Percentiles rank a stretch among this genome's conserved stretches.
Conservation (phyloP, 1,284 basidiomycete species). For the Tylopilus orsonianus region DNA sequence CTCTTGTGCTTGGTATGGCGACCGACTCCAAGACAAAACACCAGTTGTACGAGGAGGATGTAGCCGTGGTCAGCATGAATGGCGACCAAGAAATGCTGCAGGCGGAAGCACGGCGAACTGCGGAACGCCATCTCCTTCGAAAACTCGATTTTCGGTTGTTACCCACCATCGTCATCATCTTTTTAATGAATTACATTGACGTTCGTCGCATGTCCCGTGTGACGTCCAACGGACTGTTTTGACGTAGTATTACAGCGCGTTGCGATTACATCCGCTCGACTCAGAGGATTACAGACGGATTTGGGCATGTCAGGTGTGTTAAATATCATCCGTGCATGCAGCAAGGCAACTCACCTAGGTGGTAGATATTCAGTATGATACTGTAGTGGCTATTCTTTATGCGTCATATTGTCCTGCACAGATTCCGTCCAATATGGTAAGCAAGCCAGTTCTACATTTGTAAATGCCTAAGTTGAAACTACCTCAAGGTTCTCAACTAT, state of each 20-base stretch:
- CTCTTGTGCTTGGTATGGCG: slow-evolving; percentile 16
- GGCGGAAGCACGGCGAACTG: slow-evolving; percentile 17
- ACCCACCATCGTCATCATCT: slow-evolving; percentile 62
- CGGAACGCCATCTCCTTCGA: slow-evolving; percentile 46
- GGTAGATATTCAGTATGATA: slow-evolving; percentile 61
- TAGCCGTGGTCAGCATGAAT: background rate
- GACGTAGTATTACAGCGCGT: slow-evolving; percentile 44
- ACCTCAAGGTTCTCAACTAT: slow-evolving; percentile 19
- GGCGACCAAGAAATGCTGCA: slow-evolving; percentile 1
- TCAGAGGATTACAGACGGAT: slow-evolving; percentile 62
- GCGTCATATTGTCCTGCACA: too few species aligned
- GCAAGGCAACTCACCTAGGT: background rate
- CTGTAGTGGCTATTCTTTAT: slow-evolving; percentile 61
- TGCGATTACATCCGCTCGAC: slow-evolving; percentile 55
- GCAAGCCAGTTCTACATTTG: background rate
- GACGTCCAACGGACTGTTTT: background rate
- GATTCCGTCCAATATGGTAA: slow-evolving; percentile 65
- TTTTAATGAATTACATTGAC: slow-evolving; percentile 71
- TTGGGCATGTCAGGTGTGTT: slow-evolving; percentile 47
- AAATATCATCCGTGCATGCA: slow-evolving; percentile 6
- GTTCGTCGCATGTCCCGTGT: slow-evolving; percentile 36
- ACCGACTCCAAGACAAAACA: slow-evolving; percentile 17
- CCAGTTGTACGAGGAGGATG: slow-evolving; percentile 9
- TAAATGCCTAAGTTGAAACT: background rate
- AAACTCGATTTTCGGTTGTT: slow-evolving; percentile 60